Evolutionary conservation across 2,329 filamentous ascomycete species (phyloP).

Genomic region (Orbilia blumenaviensis): DNA sequence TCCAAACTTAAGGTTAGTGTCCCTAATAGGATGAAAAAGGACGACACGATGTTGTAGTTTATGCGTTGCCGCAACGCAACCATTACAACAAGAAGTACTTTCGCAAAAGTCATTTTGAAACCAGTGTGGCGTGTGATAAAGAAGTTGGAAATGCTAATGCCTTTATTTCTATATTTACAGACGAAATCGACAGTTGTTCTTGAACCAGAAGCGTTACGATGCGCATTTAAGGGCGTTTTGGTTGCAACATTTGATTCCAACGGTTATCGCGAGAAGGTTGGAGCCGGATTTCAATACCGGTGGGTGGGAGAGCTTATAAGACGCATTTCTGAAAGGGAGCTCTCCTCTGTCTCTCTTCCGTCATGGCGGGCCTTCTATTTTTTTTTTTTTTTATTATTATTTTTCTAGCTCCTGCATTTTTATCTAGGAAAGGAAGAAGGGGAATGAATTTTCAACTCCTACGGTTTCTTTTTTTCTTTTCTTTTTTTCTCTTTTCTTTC

Average conservation of each 20-base stretch:
- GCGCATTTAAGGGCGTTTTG: slow-evolving; percentile 84
- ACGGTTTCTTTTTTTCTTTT: no score
- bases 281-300: slow-evolving; percentile 97
- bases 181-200: slow-evolving; percentile 85
- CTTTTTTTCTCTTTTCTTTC: no score
- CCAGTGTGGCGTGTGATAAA: not conserved
- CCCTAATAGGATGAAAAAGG: no score
- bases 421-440: no score
- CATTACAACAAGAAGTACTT: not conserved
- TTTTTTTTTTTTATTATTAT: not conserved
- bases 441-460: no score
- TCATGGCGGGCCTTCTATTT: no score
- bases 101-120: slow-evolving; percentile 9
- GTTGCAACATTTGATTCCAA: slow-evolving; percentile 85
- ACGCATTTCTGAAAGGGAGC: no score
- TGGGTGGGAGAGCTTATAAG: slow-evolving; percentile 86
- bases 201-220: slow-evolving; percentile 95
- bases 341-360: no score
- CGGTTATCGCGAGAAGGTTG: slow-evolving; percentile 85
- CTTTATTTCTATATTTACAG: slow-evolving; percentile 59
- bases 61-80: not conserved
- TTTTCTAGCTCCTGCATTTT: not conserved
- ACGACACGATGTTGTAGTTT: slow-evolving; percentile 29
- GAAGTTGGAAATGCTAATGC: slow-evolving; percentile 3
- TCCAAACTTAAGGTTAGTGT: slow-evolving; percentile 71